Evolutionary conservation across 768 basidiomycete species (phyloP), one percentile per base, ranked within the genome.

Genomic region (Mycena alexandri): DNA sequence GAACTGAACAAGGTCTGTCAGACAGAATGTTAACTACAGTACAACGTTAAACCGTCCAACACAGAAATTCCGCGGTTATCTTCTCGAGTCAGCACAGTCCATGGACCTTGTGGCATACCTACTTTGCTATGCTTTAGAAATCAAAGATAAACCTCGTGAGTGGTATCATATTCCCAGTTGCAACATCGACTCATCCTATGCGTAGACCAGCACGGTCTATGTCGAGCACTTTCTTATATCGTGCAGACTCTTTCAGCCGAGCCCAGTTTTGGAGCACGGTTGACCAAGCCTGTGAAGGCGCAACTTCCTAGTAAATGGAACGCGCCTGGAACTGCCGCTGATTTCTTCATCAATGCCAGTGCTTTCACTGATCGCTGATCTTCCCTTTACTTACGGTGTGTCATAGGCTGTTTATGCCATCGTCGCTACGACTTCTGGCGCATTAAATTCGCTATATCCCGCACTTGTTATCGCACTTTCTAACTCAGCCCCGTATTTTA

Each of bases 121-220:
- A 41, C 79, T 98, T 16, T 91, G 92, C 72, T 92, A 92, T 75
- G 88, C 88, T 54, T 82, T 98, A 29, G 94, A 96, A 67, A 90
- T 95, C 74, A 98, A 98, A 78, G 96, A 98, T 74, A 95, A 94
- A 79, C 93, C 95, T 67, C 89, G 95, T 97, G 75, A 75, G 90
- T 78, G 24, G 17, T 71, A 14, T 61, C 46, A 41, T 59, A 34
- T 41, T 43, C 60, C 19, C 46, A 14, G 10, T 38, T 16, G 25
- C 38, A 29, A 29, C 56, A 38, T 22, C 11, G 9, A 51, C 17
- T 61, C 24, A 53, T 19, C 33, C 22, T 46, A 58, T 61, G 13
- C 48, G n/a, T 72, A 95, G 96, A 96, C 71, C 93, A 96, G 80
- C 93, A 97, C 71, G 96, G 96, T 0, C 81, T 98, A 12, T 93